Conservation (phyloP, 768 basidiomycete species). For the Tricholoma terreum region DNA sequence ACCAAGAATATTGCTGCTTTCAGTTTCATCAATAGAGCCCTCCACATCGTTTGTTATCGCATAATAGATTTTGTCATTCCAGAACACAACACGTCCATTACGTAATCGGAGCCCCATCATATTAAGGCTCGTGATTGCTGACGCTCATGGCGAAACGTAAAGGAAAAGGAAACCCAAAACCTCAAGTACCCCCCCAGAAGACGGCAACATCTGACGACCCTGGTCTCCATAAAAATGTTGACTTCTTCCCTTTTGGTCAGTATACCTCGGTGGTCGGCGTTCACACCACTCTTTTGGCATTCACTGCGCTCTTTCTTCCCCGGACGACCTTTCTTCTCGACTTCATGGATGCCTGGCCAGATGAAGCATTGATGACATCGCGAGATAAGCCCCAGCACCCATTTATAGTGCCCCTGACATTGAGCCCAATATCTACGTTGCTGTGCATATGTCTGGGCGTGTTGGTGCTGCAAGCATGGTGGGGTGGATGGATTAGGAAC, state of each 20-base stretch:
- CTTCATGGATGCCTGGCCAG: constrained; percentile 29
- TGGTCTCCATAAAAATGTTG: neutral
- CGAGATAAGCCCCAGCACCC: constrained; percentile 67
- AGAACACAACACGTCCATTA: neutral
- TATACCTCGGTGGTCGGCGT: constrained; percentile 70
- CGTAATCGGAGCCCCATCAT: neutral
- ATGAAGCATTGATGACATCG: constrained; percentile 34
- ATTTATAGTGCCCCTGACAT: constrained; percentile 66
- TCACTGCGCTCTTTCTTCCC: constrained; percentile 71
- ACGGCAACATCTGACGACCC: neutral
- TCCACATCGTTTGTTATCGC: neutral
- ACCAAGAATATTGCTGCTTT: neutral
- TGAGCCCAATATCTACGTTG: constrained; percentile 55
- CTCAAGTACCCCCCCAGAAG: neutral
- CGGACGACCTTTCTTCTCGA: constrained; percentile 46
- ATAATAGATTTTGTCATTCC: neutral
- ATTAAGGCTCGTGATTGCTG: neutral
- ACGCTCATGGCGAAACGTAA: constrained; percentile 5
- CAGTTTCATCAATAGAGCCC: neutral
- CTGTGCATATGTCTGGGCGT: constrained; percentile 56
- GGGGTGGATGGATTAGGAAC: constrained; percentile 62
- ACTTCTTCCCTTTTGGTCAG: constrained; percentile 34
- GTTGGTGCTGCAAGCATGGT: constrained; percentile 60
- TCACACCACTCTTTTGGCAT: constrained; percentile 61
- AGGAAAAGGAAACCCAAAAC: neutral